Conservation (phyloP, 2,329 filamentous ascomycete genomes). For the Alternaria postmessia region DNA sequence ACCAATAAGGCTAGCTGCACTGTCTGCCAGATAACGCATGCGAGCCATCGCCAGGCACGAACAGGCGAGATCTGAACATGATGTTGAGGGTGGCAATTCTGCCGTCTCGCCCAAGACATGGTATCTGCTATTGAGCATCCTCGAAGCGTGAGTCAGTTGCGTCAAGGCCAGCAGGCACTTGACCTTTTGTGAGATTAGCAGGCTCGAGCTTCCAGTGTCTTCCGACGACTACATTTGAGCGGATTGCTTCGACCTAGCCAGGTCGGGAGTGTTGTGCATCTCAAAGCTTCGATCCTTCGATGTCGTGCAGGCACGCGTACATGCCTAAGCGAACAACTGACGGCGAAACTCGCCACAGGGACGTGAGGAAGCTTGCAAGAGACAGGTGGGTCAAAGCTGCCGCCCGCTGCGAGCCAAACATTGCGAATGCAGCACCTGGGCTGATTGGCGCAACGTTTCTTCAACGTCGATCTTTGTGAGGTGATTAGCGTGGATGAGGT, state of each 20-base stretch:
- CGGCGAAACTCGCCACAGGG: slow-evolving; percentile 3
- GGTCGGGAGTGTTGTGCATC: slow-evolving; percentile 12
- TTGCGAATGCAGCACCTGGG: slow-evolving; percentile 14
- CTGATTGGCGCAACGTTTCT: slow-evolving; percentile 26
- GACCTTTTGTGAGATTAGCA: neutral
- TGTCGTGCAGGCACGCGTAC: slow-evolving; percentile 21
- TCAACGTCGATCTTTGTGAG: slow-evolving; percentile 20
- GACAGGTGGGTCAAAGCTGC: slow-evolving; percentile 15
- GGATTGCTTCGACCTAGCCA: slow-evolving; percentile 10
- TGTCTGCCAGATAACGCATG: slow-evolving; percentile 4
- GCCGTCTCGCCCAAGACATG: neutral
- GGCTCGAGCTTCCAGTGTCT: neutral
- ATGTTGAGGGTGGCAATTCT: slow-evolving; percentile 5
- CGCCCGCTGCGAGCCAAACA: slow-evolving; percentile 15
- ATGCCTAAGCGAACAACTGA: slow-evolving; percentile 25
- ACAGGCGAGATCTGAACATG: neutral
- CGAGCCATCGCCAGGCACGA: slow-evolving; percentile 2
- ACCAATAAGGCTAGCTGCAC: slow-evolving; percentile 4
- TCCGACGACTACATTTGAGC: slow-evolving; percentile 1
- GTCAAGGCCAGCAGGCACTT: neutral
- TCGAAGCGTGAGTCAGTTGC: neutral
- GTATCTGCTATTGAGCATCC: neutral
- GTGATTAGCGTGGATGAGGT: slow-evolving; percentile 18
- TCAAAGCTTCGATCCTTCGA: slow-evolving; percentile 18
- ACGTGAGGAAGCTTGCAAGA: slow-evolving; percentile 12